These are phyloP conservation scores for Clausena lansium DNA, from an alignment of 345 rosid species.

Conservation along the genomic window DNA sequence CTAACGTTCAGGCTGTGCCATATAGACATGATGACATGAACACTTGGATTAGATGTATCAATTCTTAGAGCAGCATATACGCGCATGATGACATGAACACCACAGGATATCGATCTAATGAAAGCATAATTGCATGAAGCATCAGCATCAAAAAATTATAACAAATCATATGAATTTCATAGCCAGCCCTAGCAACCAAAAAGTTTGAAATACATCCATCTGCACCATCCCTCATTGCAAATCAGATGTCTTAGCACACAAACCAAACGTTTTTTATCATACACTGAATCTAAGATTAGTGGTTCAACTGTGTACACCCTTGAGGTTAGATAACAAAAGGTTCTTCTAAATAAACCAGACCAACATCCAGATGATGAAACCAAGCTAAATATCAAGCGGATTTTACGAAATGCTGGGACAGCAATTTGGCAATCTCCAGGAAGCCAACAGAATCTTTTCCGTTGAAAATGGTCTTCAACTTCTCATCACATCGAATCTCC, in stretches of 20 bases:
- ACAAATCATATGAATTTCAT: not conserved
- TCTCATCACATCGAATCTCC: slow-evolving; percentile 32
- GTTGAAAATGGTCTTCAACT: slow-evolving; percentile 27
- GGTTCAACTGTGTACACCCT: not conserved
- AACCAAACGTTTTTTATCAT: not conserved
- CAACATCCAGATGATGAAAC: no score
- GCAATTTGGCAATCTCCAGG: slow-evolving; percentile 30
- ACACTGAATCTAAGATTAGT: not conserved
- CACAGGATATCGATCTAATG: not conserved
- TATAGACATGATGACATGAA: no score
- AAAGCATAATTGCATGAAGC: not conserved
- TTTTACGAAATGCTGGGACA: slow-evolving; percentile 30
- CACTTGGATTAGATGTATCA: no score
- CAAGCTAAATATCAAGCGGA: slow-evolving; percentile 8
- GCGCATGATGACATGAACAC: not conserved
- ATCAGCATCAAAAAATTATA: not conserved
- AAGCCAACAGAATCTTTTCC: slow-evolving; percentile 35
- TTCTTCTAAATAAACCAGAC: not conserved
- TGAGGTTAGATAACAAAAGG: not conserved
- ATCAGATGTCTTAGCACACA: not conserved
- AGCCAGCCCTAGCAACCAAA: not conserved
- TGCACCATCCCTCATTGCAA: not conserved
- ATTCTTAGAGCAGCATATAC: no score
- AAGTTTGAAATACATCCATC: not conserved
- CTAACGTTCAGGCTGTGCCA: no score